Evolutionary conservation across 345 rosid genomes (phyloP).

Genomic region (Streptanthus diversifolius): DNA sequence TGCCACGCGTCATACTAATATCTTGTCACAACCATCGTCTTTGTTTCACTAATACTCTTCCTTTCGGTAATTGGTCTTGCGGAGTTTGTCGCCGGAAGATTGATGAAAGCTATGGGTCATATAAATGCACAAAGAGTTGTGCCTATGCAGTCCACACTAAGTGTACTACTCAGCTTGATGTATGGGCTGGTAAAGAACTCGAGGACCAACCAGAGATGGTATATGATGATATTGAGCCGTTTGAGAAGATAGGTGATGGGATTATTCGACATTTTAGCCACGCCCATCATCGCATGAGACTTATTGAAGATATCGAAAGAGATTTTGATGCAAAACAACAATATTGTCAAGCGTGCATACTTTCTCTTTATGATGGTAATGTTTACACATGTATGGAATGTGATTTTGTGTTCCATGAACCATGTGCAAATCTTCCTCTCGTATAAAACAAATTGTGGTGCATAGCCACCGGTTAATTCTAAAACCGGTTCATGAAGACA

Average conservation of each 20-base stretch:
- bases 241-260: background rate
- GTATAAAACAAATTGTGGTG: background rate
- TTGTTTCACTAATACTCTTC: background rate
- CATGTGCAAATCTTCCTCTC: slow-evolving; percentile 9
- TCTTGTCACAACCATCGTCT: slow-evolving; percentile 2
- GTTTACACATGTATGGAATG: slow-evolving; percentile 12
- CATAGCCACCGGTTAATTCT: background rate
- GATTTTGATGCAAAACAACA: background rate
- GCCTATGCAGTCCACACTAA: background rate
- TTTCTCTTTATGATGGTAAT: background rate
- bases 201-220: background rate
- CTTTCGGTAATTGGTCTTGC: background rate
- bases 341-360: background rate
- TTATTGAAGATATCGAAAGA: background rate
- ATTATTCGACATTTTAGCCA: background rate
- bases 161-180: background rate
- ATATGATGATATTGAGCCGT: background rate
- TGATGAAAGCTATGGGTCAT: background rate
- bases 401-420: slow-evolving; percentile 19
- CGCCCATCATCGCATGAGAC: background rate
- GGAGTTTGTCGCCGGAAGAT: background rate
- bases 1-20: background rate
- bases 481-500: background rate
- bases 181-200: slow-evolving; percentile 5
- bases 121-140: background rate